Evolutionary conservation across 768 basidiomycete genomes (phyloP).

Genomic region (Vararia minispora): DNA sequence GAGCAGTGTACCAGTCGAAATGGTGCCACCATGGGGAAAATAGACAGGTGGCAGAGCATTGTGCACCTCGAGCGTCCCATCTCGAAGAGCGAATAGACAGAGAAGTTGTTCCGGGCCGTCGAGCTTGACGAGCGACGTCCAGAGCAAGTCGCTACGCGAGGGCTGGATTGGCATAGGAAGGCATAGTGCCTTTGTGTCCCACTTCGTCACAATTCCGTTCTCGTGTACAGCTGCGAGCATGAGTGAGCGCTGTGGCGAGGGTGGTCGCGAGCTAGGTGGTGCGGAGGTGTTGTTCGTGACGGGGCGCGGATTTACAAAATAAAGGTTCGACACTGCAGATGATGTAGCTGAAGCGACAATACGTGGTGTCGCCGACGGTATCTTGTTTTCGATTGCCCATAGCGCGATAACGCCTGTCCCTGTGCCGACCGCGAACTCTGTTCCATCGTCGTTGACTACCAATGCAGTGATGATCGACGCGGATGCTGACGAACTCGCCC

Average conservation of each 20-base stretch:
- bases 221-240: constrained; percentile 34
- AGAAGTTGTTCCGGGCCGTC: constrained; percentile 34
- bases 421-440: constrained; percentile 63
- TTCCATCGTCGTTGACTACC: constrained; percentile 49
- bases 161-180: constrained; percentile 29
- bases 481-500: constrained; percentile 34
- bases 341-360: constrained; percentile 31
- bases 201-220: constrained; percentile 46
- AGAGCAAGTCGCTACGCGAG: constrained; percentile 30
- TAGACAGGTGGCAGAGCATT: constrained; percentile 39
- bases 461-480: constrained; percentile 46
- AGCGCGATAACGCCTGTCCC: constrained; percentile 50
- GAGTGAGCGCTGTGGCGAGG: constrained; percentile 15
- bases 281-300: constrained; percentile 13
- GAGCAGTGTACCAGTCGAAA: constrained; percentile 25
- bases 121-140: constrained; percentile 37
- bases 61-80: constrained; percentile 55
- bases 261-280: constrained; percentile 10
- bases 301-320: constrained; percentile 25
- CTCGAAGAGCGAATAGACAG: constrained; percentile 49
- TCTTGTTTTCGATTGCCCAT: constrained; percentile 41
- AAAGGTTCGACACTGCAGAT: constrained; percentile 38
- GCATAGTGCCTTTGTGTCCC: constrained; percentile 26
- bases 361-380: constrained; percentile 27
- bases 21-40: too few species aligned